Evolutionary conservation across 768 basidiomycete genomes (phyloP).

Genomic region (Termitomyces sp.): DNA sequence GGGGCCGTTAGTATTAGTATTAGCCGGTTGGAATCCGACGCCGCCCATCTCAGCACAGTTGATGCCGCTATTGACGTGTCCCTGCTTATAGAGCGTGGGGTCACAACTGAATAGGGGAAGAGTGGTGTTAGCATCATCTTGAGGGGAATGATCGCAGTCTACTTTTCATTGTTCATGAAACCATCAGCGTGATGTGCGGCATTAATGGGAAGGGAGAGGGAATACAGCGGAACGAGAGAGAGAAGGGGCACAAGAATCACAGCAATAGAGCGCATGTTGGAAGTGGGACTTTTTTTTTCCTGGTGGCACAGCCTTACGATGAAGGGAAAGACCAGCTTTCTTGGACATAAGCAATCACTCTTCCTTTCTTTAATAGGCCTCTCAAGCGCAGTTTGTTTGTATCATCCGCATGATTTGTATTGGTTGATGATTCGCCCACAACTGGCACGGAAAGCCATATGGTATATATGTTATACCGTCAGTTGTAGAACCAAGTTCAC

Average conservation of each 20-base stretch:
- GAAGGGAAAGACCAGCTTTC: constrained; percentile 7
- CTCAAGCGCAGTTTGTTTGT: not conserved
- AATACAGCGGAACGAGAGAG: not conserved
- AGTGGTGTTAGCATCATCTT: not conserved
- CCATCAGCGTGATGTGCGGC: not conserved
- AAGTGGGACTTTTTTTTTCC: not conserved
- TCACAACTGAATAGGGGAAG: not conserved
- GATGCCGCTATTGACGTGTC: not conserved
- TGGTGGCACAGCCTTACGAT: not conserved
- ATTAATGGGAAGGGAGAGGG: constrained; percentile 1
- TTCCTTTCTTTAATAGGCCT: not conserved
- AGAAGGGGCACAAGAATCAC: not conserved
- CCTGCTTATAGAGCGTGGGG: not conserved
- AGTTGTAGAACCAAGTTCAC: not conserved
- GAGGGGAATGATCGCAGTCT: not conserved
- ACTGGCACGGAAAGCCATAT: not conserved
- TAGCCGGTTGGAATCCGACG: not conserved
- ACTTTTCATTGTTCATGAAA: not conserved
- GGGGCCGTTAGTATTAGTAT: not conserved
- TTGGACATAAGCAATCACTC: not conserved
- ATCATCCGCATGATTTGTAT: not conserved
- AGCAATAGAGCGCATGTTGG: constrained; percentile 1
- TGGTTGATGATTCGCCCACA: not conserved
- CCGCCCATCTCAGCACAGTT: not conserved
- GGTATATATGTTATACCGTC: not conserved